Evolutionary conservation across 495 filamentous ascomycete species (phyloP).

Genomic region (Jackrogersella minutella): DNA sequence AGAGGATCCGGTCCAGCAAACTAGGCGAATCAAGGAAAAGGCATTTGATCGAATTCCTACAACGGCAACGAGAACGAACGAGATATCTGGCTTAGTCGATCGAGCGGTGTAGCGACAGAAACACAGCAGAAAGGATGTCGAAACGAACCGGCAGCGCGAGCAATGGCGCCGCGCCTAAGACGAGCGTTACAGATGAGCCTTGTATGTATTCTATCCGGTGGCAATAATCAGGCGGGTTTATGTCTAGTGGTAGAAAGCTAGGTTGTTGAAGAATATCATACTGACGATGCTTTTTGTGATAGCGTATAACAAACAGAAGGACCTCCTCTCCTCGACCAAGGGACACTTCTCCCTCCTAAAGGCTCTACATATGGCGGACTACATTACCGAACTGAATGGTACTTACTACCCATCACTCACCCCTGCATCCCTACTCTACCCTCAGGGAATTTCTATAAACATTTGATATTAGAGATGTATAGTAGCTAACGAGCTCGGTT

Average conservation of each 20-base stretch:
- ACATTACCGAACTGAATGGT: slow-evolving; percentile 97
- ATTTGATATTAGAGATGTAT: background rate
- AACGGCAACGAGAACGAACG: background rate
- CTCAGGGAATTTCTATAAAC: background rate
- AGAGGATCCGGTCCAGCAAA: background rate
- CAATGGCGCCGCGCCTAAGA: slow-evolving; percentile 52
- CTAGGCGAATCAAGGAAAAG: background rate
- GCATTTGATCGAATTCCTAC: background rate
- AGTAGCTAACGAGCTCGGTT: slow-evolving; percentile 7
- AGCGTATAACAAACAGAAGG: slow-evolving; percentile 87
- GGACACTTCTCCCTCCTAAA: slow-evolving; percentile 76
- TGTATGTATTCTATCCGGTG: slow-evolving; percentile 38
- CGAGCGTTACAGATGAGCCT: slow-evolving; percentile 36
- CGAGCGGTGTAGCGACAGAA: slow-evolving; percentile 6
- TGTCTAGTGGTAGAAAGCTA: background rate
- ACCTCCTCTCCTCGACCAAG: slow-evolving; percentile 75
- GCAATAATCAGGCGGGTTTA: background rate
- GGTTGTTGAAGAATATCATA: background rate
- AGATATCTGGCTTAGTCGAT: background rate
- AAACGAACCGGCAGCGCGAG: slow-evolving; percentile 55
- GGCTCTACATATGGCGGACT: slow-evolving; percentile 91
- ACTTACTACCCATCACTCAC: slow-evolving; percentile 50
- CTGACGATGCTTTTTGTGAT: slow-evolving; percentile 15
- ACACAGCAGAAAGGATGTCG: slow-evolving; percentile 51
- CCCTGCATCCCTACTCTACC: background rate